A percentile compares a stretch with the other conserved stretches of the same genome.
Conservation (phyloP, 1,139 yeast genomes). For the Scheffersomyces titani region DNA sequence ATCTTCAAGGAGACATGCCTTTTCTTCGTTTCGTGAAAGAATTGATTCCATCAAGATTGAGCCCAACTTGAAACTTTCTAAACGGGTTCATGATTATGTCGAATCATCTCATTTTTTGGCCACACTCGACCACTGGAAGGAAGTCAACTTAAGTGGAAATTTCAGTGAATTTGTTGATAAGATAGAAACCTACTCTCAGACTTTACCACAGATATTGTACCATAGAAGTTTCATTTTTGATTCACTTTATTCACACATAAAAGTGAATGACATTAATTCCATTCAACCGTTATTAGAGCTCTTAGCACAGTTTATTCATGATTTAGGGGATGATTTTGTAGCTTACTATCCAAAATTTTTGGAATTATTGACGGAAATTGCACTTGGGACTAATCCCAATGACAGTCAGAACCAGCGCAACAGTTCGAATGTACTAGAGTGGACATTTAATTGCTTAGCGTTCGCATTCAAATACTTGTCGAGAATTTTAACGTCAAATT, state of each 20-base stretch:
- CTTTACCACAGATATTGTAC: constrained; percentile 78
- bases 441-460: constrained; percentile 84
- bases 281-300: constrained; percentile 82
- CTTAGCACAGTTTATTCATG: constrained; percentile 85
- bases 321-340: constrained; percentile 89
- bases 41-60: constrained; percentile 84
- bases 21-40: constrained; percentile 77
- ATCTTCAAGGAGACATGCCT: constrained; percentile 62
- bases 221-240: constrained; percentile 67
- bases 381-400: constrained; percentile 48
- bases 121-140: constrained; percentile 84
- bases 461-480: constrained; percentile 87
- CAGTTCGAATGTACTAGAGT: constrained; percentile 73
- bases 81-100: constrained; percentile 68
- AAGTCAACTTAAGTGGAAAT: constrained; percentile 74
- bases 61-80: constrained; percentile 65
- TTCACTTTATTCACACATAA: constrained; percentile 50
- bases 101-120: constrained; percentile 79
- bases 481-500: constrained; percentile 58
- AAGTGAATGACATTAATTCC: constrained; percentile 64
- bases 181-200: constrained; percentile 58
- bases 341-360: constrained; percentile 62
- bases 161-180: constrained; percentile 66
- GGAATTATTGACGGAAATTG: constrained; percentile 50
- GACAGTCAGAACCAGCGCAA: constrained; percentile 43